Evolutionary conservation across 208 protist species (phyloP), one percentile per base, ranked within the genome.

Genomic region (Leishmania tarentolae): DNA sequence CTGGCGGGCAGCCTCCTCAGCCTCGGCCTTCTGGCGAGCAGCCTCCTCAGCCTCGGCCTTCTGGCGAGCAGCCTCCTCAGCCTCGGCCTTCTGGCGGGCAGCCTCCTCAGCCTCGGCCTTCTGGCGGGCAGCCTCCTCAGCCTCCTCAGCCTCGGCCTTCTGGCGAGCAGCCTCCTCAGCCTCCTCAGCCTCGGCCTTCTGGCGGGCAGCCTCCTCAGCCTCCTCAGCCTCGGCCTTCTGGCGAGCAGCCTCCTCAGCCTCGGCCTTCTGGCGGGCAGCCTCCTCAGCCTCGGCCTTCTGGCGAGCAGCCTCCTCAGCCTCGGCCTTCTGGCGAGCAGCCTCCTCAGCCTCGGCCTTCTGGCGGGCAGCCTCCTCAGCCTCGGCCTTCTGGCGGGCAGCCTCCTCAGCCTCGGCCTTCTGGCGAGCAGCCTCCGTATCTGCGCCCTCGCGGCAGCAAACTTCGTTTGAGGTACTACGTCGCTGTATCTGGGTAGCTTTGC

Each of bases 281-380:
- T 61, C 75, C 46, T 76, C 75, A 9, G 52, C 75, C 19, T 57
- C 74, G 37, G 42, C 68, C 53, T 59, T 24, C 68, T 78, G 17
- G 40, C 40, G 44, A n/a, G 74, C 52, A 21, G 74, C 74, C 52
- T 78, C 56, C 72, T 65, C 72, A 31, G 46, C 72, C 6, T 42
- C 42, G 7, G 68, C 68, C 15, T 15, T n/a, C 9, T 15, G 28
- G 24, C 28, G 61, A 11, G 61, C 11, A 8, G 13, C 7, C 61
- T 17, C n/a, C 61, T 68, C 24, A n/a, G 61, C 61, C 61, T 68
- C 61, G 24, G 11, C 61, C 6, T 11, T 21, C 65, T 70, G n/a
- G 57, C 24, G 57, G 5, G 57, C 57, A 31, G 57, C 57, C 57
- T 65, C 57, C 57, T 65, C 57, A 0, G n/a, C 57, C 24, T 65